phyloP scores from a whole-genome alignment of 306 rosid genomes.

The Leucaena leucocephala region DNA sequence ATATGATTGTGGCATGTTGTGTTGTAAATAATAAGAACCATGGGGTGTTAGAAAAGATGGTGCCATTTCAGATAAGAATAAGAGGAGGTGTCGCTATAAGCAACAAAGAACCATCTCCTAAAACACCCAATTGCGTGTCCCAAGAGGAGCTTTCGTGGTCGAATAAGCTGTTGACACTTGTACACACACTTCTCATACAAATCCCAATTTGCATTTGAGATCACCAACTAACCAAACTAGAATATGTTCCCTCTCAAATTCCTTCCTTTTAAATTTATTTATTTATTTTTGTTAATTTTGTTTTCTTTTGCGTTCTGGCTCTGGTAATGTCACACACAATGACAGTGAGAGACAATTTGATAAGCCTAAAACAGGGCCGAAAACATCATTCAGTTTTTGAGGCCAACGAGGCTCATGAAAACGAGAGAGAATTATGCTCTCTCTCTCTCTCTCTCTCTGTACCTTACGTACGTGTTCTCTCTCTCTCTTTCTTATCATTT shows the following conservation, averaged over 20 bases:
- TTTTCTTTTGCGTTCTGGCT: not conserved
- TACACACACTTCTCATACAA: not conserved
- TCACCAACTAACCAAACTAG: conserved; percentile 42
- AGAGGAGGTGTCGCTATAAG: conserved; percentile 30
- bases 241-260: conserved; percentile 56
- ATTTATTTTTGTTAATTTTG: too few relatives aligned
- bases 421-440: conserved; percentile 37
- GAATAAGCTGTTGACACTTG: conserved; percentile 28
- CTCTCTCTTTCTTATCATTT: conserved; percentile 12
- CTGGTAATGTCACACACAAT: conserved; percentile 28
- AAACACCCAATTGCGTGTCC: conserved; percentile 12
- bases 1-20: not conserved
- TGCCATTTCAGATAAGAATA: conserved; percentile 46
- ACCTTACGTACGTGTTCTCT: conserved; percentile 36
- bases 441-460: conserved; percentile 18
- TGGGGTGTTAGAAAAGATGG: conserved; percentile 30
- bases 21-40: not conserved
- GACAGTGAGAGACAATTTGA: conserved; percentile 33
- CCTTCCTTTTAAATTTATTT: not conserved
- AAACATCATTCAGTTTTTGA: conserved; percentile 11
- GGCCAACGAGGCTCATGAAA: conserved; percentile 32
- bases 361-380: not conserved
- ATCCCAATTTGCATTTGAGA: conserved; percentile 41
- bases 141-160: not conserved
- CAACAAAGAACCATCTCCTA: conserved; percentile 20